Base-by-base conservation (phyloP, 164 flowering plant genomes). In the Stephania japonica region DNA sequence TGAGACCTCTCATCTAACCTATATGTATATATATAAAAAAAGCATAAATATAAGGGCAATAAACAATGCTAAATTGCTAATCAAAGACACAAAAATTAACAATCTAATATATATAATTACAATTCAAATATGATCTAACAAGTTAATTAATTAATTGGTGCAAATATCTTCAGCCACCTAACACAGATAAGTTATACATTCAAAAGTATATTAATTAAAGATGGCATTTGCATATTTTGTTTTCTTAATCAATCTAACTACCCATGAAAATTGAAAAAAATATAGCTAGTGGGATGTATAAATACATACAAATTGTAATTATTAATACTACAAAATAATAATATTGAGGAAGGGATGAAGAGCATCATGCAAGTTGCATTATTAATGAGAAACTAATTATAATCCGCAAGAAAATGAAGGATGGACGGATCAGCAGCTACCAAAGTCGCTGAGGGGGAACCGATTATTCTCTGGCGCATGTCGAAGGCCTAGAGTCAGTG, bases 401-500 rank as follows among this genome's bases (percentile, higher is more conserved):
- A 32, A 32, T 32, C 0, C n/a, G n/a, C n/a, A 32, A 32, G 38
- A 47, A 47, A 47, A 47, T 47, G 53, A 9, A 3, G 6, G 9
- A n/a, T 59, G 38, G 32, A 32, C 4, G 32, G 32, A 59, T 49
- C 67, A 80, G 64, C 70, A 78, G 5, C 78, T 68, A 18, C 79
- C 72, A 23, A 69, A 81, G 72, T 81, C 76, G 24, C 72, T 44
- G 18, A 81, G 72, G 13, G 78, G 68, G 27, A 79, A 71, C 23
- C 67, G 80, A 38, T 62, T 72, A 25, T 25, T 77, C 24, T 76
- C 80, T 5, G 84, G 79, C 42, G 81, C 72, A 18, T 79, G 83
- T 67, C 70, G 79, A 67, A 83, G 83, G 47, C 85, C 85, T 19
- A 83, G 67, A 5, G 85, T 80, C 24, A 83, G 82, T 1, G 85